These are phyloP conservation scores for Vaccinium darrowii DNA, from an alignment of 148 eudicot species.

Conservation along the genomic window DNA sequence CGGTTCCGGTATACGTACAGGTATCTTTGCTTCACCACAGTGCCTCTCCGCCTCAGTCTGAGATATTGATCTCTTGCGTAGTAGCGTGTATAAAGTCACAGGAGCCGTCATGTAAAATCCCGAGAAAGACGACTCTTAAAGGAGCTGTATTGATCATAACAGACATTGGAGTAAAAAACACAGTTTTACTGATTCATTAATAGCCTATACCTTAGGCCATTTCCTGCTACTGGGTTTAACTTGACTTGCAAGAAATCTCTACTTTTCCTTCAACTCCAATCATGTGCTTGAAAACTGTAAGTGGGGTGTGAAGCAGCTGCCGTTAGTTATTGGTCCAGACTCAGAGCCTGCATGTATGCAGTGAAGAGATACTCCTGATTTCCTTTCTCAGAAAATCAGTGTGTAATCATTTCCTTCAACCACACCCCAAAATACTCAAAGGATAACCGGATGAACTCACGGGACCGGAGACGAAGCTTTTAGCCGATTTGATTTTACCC, in stretches of 20 bases:
- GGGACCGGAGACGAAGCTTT: too few species aligned
- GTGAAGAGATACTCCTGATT: not conserved
- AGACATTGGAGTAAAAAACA: not conserved
- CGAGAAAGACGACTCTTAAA: not conserved
- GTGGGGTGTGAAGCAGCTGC: slow-evolving; percentile 3
- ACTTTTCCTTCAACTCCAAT: not conserved
- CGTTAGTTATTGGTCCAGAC: not conserved
- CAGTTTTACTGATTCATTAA: not conserved
- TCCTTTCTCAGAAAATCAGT: not conserved
- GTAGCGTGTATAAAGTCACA: not conserved
- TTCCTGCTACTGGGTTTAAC: not conserved
- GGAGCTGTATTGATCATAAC: not conserved
- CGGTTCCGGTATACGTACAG: too few species aligned
- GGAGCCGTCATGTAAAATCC: slow-evolving; percentile 4
- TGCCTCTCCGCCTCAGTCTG: not conserved
- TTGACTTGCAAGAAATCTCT: not conserved
- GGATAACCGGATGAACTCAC: too few species aligned
- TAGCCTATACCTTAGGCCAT: not conserved
- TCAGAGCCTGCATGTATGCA: not conserved
- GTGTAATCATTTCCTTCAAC: not conserved
- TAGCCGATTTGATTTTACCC: too few species aligned
- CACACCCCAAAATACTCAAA: not conserved
- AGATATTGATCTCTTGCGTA: not conserved
- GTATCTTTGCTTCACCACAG: not conserved
- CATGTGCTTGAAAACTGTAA: not conserved